Evolutionary conservation across 768 basidiomycete species (phyloP), one percentile per base, ranked within the genome.

Genomic region (Boletus bicolor): DNA sequence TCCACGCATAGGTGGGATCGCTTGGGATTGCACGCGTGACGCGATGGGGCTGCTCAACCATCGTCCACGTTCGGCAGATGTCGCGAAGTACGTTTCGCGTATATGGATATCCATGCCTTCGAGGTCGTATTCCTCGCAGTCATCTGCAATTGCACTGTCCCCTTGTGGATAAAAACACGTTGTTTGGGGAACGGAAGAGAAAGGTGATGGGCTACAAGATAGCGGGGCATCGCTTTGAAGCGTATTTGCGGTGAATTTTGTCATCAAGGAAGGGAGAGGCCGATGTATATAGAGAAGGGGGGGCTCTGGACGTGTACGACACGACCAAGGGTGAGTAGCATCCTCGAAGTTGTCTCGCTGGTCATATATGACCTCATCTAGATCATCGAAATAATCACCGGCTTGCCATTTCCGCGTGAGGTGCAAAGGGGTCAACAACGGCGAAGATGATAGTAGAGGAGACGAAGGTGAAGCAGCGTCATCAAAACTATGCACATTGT

Each of bases 41-140:
- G 75, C 72, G 32, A 77, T 65, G 2, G 80, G 81, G 57, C 83
- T 81, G 54, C 72, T 79, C 58, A 75, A 73, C 83, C 83, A 84
- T 53, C 76, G 76, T 8, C 82, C 83, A 50, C 83, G 82, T 61
- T 85, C 83, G 8, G 80, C 77, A 39, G 83, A 85, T 11, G 76
- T 75, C 44, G 75, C 72, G 60, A 83, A 84, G 61, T 76, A 83
- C 3, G 82, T 82, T 55, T 76, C 73, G 48, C 78, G 80, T 44
- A 71, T 56, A 43, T 65, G 70, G 32, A 72, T 69, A 46, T 72
- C 56, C 67, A 72, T 62, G 57, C 63, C 63, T 53, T 71, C 70
- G 51, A 71, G 63, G 56, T 71, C 70, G 35, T 65, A 64, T 49
- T 72, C 71, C 51, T 69, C 60, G 39, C 46, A 45, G 9, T 66